Evolutionary conservation across 306 rosid species (phyloP).

Genomic region (Cucurbita maxima): DNA sequence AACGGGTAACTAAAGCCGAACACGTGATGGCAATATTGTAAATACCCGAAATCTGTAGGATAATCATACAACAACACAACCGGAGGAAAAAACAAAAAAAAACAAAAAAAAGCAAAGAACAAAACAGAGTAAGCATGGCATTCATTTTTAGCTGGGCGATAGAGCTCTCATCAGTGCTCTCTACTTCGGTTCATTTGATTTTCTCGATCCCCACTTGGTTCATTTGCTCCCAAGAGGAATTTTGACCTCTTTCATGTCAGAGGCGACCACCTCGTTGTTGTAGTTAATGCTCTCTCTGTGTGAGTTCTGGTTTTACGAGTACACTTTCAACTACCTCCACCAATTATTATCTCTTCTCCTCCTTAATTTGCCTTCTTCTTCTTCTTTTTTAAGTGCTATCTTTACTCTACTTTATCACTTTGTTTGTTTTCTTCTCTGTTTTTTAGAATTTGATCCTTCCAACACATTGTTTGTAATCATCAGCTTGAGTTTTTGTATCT

Average conservation of each 20-base stretch:
- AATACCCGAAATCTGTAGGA: background rate
- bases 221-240: background rate
- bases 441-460: background rate
- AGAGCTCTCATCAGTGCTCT: background rate
- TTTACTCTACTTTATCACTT: background rate
- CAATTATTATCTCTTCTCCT: conserved; percentile 1
- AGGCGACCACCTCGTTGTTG: background rate
- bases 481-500: background rate
- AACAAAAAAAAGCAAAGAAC: background rate
- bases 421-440: conserved; percentile 12
- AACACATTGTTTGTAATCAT: conserved; percentile 9
- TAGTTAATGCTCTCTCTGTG: conserved; percentile 22
- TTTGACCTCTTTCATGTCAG: conserved; percentile 28
- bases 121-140: background rate
- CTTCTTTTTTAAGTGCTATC: background rate
- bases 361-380: background rate
- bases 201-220: background rate
- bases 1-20: background rate
- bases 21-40: conserved; percentile 7
- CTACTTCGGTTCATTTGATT: background rate
- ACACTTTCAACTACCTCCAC: conserved; percentile 26
- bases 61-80: background rate
- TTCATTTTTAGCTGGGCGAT: background rate
- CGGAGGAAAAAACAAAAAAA: background rate
- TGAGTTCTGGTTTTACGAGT: background rate